Base-by-base conservation (phyloP, 345 rosid genomes). In the Lepidium africanum region DNA sequence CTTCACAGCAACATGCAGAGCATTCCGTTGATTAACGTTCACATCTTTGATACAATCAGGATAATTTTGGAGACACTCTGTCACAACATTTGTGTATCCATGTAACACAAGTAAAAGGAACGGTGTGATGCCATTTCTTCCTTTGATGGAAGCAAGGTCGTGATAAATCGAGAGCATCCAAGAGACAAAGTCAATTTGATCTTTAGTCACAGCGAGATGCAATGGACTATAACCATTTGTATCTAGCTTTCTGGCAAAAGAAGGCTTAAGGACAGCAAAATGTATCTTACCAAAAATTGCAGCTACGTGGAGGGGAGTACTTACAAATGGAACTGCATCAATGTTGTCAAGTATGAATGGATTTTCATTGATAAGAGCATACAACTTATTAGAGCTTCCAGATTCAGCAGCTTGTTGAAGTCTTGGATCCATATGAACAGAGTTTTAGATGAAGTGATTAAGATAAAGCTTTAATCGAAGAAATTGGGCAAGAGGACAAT, bases 251-350 rank as follows among this genome's bases (percentile, higher is more conserved):
- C 35, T 63, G 0, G 72, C 69, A 56, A 80, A 78, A 6, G 78
- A 78, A 2, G 84, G 82, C 30, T 67, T 76, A 19, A 83, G 70
- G 43, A 36, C 9, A 0, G 79, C 69, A 27, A 62, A 80, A 3
- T 25, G 48, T 10, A 10, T 3, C 0, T 67, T 53, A 4, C 84
- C 81, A 0, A 3, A 10, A 19, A 42, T 37, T 50, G 81, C 82
- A 49, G 82, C 71, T 14, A 56, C 23, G 12, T 80, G 84, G 1
- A 83, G 65, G 10, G 82, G 82, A 67, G 81, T 80, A 12, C 59
- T 74, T 4, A 60, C 40, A 53, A 83, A 83, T 33, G 82, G 70
- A 9, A 59, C 51, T 4, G 46, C 33, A 56, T 76, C 75, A 0
- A 78, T 21, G 3, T 15, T 6, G 0, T 52, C 71, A 5, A 80